Evolutionary conservation across 1,284 basidiomycete species (phyloP).

Genomic region (Ganoderma leucocontextum): DNA sequence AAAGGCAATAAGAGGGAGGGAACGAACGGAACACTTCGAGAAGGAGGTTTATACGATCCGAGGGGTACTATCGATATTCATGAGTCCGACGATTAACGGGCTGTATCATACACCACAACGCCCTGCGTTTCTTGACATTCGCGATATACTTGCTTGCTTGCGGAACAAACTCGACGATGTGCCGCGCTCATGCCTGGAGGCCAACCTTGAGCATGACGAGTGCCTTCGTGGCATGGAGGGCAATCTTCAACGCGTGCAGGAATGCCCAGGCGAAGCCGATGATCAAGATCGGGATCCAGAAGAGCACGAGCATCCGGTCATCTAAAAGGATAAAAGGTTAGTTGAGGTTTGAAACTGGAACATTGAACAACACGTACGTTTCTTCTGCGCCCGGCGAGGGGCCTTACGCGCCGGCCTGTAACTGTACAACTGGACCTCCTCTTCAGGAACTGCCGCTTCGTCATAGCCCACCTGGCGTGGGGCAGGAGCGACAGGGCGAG

Average conservation of each 20-base stretch:
- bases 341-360: slow-evolving; percentile 10
- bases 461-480: slow-evolving; percentile 58
- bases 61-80: slow-evolving; percentile 3
- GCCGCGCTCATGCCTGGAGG: slow-evolving; percentile 44
- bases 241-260: slow-evolving; percentile 64
- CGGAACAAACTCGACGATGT: neutral
- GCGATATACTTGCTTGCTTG: neutral
- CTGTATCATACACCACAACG: slow-evolving; percentile 26
- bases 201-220: slow-evolving; percentile 57
- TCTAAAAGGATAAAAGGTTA: slow-evolving; percentile 53
- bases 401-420: slow-evolving; percentile 66
- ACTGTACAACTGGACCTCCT: slow-evolving; percentile 71
- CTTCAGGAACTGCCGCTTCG: slow-evolving; percentile 58
- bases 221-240: slow-evolving; percentile 60
- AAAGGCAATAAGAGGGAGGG: neutral
- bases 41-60: slow-evolving; percentile 16
- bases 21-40: slow-evolving; percentile 9
- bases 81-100: slow-evolving; percentile 12
- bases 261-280: slow-evolving; percentile 74
- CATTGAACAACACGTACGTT: slow-evolving; percentile 60
- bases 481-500: slow-evolving; percentile 14
- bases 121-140: slow-evolving; percentile 5
- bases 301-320: slow-evolving; percentile 91
- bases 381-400: slow-evolving; percentile 65
- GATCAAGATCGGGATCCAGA: slow-evolving; percentile 93